Evolutionary conservation across 2,329 filamentous ascomycete genomes (phyloP), one percentile per base, ranked within the genome.

Genomic region (Nemania sp.): DNA sequence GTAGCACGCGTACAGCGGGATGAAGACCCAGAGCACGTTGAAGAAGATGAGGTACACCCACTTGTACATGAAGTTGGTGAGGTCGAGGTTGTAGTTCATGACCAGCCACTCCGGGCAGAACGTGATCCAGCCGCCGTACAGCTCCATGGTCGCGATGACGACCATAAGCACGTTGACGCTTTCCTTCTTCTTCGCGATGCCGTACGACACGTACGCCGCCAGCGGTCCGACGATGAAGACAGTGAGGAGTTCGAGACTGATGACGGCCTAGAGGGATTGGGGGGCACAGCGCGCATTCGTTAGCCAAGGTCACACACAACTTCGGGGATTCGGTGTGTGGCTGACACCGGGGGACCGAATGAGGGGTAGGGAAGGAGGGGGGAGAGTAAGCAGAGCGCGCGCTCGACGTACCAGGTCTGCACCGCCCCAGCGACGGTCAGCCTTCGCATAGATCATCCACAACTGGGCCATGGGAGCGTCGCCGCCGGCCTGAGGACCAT

Each of bases 91-190:
- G 65, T 80, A 70, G 71, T 81, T 89, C 53, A 81, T 81, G 2
- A 81, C 83, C 12, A 90, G 76, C 87, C 87, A 90, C 74, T 90
- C 87, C 12, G 87, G 87, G 73, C 83, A 86, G 71, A 90, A 90
- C 0, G 87, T 90, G 83, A 90, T 89, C 76, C 87, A 90, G 17
- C 87, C 85, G 65, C 87, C 87, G 67, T 89, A 90, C 5, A 90
- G 68, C 78, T 90, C 87, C 57, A 82, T 85, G 3, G 86, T 88
- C 25, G 87, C 87, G 45, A 89, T 75, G 18, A 89, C 77, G 60
- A 87, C 80, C 81, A 90, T 88, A 78, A 83, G 80, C 65, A 89
- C 80, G 68, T 83, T 85, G 48, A 79, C 81, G 64, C 80, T 82
- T 49, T 80, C 77, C 65, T 85, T 80, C 66, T 78, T 79, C 74